A percentile compares a stretch with the other conserved stretches of the same genome.
Conservation (phyloP, 495 filamentous ascomycete species). For the Xylaria intraflava region DNA sequence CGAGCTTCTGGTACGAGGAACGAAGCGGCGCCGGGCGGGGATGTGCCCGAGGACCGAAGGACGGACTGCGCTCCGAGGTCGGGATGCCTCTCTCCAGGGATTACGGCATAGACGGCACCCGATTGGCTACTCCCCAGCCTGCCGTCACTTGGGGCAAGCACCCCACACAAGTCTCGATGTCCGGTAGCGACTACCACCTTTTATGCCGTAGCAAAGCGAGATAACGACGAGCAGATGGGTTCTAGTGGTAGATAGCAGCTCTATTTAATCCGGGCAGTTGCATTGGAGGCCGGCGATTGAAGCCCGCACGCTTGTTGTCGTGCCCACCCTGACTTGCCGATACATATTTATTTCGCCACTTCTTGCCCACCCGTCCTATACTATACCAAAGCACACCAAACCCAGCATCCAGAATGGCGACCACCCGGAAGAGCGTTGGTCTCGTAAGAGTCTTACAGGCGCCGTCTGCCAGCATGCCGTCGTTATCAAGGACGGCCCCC, state of each 20-base stretch:
- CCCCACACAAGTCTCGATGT: background rate
- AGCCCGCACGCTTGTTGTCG: background rate
- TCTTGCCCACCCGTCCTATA: background rate
- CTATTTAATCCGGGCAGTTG: constrained; percentile 3
- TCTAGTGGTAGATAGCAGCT: constrained; percentile 5
- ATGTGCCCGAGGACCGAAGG: background rate
- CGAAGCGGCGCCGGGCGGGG: too few species aligned
- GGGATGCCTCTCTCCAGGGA: too few species aligned
- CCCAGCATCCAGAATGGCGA: constrained; percentile 11
- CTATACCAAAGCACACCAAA: background rate
- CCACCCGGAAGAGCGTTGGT: constrained; percentile 14
- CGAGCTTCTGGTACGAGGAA: too few species aligned
- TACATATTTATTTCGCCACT: background rate
- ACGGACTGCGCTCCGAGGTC: constrained; percentile 4
- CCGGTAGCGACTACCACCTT: background rate
- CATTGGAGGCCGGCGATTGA: constrained; percentile 4
- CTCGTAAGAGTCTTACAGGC: constrained; percentile 20
- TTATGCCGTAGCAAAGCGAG: constrained; percentile 16
- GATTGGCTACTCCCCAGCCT: background rate
- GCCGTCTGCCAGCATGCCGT: background rate
- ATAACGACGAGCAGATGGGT: too few species aligned
- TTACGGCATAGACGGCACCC: background rate
- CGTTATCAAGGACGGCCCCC: background rate
- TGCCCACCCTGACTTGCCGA: too few species aligned
- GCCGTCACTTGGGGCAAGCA: background rate